A percentile compares a stretch with the other conserved stretches of the same genome.
phyloP scores from a whole-genome alignment of 441 rosid genomes.

The Erodium chrysanthum region DNA sequence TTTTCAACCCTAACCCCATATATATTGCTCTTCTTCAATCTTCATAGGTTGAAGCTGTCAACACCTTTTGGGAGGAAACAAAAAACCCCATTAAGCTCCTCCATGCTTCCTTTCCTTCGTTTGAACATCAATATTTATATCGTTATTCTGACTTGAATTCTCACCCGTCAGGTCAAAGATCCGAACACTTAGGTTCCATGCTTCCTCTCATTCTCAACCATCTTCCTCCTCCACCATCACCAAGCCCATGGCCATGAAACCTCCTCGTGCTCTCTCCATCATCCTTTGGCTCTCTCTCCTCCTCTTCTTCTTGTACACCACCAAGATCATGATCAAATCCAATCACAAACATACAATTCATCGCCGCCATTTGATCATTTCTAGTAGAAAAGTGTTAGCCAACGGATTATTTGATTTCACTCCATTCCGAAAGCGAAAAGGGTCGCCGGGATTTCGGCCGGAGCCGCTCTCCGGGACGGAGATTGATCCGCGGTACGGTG shows the following conservation, averaged over 20 bases:
- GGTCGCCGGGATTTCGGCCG: constrained; percentile 12
- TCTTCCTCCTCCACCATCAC: too few species aligned
- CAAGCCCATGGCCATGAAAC: too few species aligned
- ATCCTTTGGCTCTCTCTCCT: constrained; percentile 49
- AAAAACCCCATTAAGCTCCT: neutral
- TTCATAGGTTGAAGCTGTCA: constrained; percentile 22
- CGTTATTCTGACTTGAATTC: too few species aligned
- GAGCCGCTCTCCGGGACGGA: constrained; percentile 2
- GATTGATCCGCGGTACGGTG: constrained; percentile 72
- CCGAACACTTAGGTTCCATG: too few species aligned
- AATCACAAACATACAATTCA: constrained; percentile 8
- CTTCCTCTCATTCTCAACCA: constrained; percentile 16
- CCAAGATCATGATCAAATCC: neutral
- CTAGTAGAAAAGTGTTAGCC: constrained; percentile 38
- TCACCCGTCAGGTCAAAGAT: too few species aligned
- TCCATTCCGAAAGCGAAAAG: constrained; percentile 35
- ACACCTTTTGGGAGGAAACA: neutral
- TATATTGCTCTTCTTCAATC: neutral
- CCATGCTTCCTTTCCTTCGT: neutral
- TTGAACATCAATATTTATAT: too few species aligned
- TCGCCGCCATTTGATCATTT: constrained; percentile 13
- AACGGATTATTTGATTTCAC: constrained; percentile 45
- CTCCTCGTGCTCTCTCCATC: constrained; percentile 30
- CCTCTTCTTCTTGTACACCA: constrained; percentile 30
- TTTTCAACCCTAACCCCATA: constrained; percentile 15